Evolutionary conservation across 305 asterid genomes (phyloP).

Genomic region (Rubia peregrina): DNA sequence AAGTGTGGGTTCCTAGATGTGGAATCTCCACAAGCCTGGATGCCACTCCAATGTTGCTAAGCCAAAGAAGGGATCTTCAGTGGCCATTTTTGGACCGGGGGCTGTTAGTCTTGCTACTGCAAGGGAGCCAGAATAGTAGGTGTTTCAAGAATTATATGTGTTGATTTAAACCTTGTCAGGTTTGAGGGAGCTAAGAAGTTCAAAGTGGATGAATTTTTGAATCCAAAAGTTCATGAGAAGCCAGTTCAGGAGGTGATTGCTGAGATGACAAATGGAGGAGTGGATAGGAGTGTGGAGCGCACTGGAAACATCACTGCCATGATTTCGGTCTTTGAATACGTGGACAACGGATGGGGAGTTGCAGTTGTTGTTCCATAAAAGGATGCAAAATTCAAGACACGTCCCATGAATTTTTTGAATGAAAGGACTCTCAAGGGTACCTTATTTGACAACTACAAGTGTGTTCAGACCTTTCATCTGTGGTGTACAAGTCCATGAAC

Average conservation of each 20-base stretch:
- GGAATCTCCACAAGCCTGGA: neutral
- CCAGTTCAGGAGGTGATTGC: conserved; percentile 33
- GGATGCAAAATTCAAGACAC: neutral
- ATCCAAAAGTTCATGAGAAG: conserved; percentile 61
- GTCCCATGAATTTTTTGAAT: neutral
- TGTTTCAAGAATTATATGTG: conserved; percentile 8
- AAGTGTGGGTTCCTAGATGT: neutral
- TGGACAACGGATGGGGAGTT: neutral
- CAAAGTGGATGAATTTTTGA: conserved; percentile 72
- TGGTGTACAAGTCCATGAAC: neutral
- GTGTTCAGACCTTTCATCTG: neutral
- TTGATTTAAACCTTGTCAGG: conserved; percentile 4
- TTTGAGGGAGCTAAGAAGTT: conserved; percentile 50
- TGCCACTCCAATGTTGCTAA: conserved; percentile 43
- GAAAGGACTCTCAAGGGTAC: neutral
- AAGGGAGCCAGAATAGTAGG: conserved; percentile 12
- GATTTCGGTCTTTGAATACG: neutral
- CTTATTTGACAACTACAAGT: neutral
- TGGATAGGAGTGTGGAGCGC: conserved; percentile 2
- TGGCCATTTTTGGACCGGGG: conserved; percentile 70
- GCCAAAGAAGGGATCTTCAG: conserved; percentile 64
- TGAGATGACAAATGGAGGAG: neutral
- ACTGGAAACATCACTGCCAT: neutral
- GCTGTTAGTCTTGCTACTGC: conserved; percentile 72
- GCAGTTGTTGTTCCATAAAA: neutral